Evolutionary conservation across 2,329 filamentous ascomycete genomes (phyloP).

Genomic region (Ascosphaera acerosa): DNA sequence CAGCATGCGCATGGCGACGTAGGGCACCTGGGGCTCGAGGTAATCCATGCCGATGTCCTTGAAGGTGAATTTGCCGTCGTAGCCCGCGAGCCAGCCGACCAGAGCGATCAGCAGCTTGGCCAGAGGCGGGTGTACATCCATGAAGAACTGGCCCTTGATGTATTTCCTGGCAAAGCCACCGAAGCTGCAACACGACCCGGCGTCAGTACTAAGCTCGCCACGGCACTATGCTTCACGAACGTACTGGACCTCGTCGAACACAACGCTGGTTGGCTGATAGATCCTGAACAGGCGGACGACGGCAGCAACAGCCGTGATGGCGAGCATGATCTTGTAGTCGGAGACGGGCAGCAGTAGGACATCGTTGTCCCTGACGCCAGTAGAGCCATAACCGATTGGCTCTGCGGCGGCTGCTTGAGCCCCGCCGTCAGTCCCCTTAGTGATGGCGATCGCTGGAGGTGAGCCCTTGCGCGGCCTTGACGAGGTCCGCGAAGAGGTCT

Average conservation of each 20-base stretch:
- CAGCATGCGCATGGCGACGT: slow-evolving; percentile 96
- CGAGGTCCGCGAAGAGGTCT: slow-evolving; percentile 62
- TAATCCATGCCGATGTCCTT: slow-evolving; percentile 97
- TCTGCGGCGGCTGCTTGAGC: slow-evolving; percentile 10
- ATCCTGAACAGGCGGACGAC: slow-evolving; percentile 80
- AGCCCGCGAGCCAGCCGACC: slow-evolving; percentile 85
- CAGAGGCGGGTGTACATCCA: slow-evolving; percentile 84
- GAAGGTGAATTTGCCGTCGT: slow-evolving; percentile 98
- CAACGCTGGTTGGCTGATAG: slow-evolving; percentile 85
- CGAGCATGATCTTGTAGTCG: slow-evolving; percentile 55
- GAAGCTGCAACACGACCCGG: slow-evolving; percentile 13
- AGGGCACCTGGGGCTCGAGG: slow-evolving; percentile 71
- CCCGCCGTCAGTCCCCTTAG: slow-evolving; percentile 3
- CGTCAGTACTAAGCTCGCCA: slow-evolving; percentile 2
- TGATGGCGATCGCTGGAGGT: slow-evolving; percentile 7
- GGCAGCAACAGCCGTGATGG: slow-evolving; percentile 49
- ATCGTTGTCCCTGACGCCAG: slow-evolving; percentile 56
- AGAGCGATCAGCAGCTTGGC: slow-evolving; percentile 97
- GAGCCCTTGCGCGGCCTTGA: slow-evolving; percentile 11
- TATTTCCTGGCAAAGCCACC: slow-evolving; percentile 95
- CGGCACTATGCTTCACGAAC: slow-evolving; percentile 16
- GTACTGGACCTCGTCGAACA: slow-evolving; percentile 98
- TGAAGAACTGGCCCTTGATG: slow-evolving; percentile 98
- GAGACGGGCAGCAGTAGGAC: slow-evolving; percentile 62
- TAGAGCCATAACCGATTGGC: slow-evolving; percentile 20